phyloP scores from a whole-genome alignment of 73 alveolate species.

The Paramecium sexaurelia region DNA sequence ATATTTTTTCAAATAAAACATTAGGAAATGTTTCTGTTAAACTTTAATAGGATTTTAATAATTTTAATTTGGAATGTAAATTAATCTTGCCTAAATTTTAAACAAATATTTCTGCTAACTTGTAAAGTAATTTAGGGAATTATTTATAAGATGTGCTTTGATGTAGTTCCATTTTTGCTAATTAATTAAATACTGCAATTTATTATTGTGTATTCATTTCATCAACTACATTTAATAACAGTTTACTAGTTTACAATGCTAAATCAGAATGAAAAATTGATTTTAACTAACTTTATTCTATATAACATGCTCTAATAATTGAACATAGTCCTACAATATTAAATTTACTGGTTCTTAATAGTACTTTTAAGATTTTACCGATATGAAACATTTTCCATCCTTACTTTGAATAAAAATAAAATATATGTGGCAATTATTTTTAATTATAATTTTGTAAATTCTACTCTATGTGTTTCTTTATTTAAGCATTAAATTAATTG shows the following conservation, averaged over 20 bases:
- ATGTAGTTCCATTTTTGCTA: not conserved
- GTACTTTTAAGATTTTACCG: not conserved
- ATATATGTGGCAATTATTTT: not conserved
- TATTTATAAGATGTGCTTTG: not conserved
- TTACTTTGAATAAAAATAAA: not conserved
- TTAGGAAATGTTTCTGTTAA: not conserved
- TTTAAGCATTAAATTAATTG: not conserved
- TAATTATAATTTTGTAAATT: not conserved
- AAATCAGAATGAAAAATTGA: not conserved
- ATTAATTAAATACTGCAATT: not conserved
- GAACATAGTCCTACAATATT: not conserved
- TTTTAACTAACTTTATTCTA: not conserved
- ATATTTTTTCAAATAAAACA: not conserved
- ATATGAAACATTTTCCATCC: not conserved
- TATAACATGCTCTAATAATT: not conserved
- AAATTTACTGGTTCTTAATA: not conserved
- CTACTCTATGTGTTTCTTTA: not conserved
- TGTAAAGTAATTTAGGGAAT: not conserved
- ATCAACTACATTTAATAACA: not conserved
- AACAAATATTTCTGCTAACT: not conserved
- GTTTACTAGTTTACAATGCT: not conserved
- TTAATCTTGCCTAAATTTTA: not conserved
- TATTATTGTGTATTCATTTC: not conserved
- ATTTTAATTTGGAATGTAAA: not conserved
- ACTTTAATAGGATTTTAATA: not conserved